Evolutionary conservation across 2,329 filamentous ascomycete species (phyloP), one percentile per base, ranked within the genome.

Genomic region (Curvularia verruculosa): DNA sequence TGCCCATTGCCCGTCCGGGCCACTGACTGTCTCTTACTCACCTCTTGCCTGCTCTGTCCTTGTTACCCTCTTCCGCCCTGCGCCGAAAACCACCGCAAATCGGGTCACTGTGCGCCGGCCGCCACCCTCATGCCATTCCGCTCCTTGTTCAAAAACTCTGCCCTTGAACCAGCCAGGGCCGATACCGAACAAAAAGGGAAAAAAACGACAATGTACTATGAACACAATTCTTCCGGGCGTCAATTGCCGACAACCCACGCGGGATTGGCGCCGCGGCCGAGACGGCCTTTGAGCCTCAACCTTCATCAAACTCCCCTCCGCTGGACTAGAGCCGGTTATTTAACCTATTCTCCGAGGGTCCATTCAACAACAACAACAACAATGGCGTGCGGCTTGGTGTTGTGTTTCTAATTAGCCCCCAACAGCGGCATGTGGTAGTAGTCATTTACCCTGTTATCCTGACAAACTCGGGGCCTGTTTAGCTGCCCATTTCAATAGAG

Each of bases 181-280:
- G 23, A 41, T 13, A 10, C 39, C 39, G 39, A 41, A 5, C 34
- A 36, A 10, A 29, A 2, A 29, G n/a, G n/a, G 28, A 45, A 41
- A 45, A 43, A 34, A 40, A 48, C 52, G 24, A 49, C 49, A 52
- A 54, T 28, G 52, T 47, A 49, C 49, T 51, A 54, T 28, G 52
- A 44, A 36, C 34, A 36, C 9, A 68, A 64, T 67, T 68, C 57
- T 67, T 69, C 66, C 66, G 66, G 60, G 45, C 62, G 58, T 37
- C 63, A 63, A 57, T 60, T 54, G 59, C 58, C 40, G 52, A 45
- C 54, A 50, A n/a, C 23, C 12, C 40, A 43, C 24, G 49, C 61
- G 60, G 56, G 40, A 51, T 65, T 60, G 64, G 65, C 60, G 67
- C 65, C 65, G 67, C 65, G 60, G 67, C 67, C 67, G 67, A 60